phyloP scores from a whole-genome alignment of 257 asterid genomes.

The Leptodermis oblonga region DNA sequence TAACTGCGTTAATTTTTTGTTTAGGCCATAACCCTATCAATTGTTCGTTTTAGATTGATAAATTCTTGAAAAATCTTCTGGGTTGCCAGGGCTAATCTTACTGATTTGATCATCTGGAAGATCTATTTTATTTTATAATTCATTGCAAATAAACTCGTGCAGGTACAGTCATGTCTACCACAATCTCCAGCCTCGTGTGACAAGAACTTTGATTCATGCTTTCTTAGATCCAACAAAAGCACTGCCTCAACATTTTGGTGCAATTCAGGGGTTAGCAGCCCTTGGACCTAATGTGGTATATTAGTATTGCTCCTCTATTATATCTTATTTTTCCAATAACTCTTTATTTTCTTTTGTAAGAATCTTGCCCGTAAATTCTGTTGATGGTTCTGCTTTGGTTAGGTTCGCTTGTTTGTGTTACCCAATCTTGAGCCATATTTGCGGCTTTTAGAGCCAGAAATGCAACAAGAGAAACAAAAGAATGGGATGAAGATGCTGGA shows the following conservation, averaged over 20 bases:
- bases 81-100: neutral
- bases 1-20: neutral
- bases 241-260: conserved; percentile 96
- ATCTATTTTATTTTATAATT: neutral
- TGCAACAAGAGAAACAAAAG: conserved; percentile 89
- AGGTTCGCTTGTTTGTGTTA: conserved; percentile 74
- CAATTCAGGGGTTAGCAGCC: conserved; percentile 90
- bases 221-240: conserved; percentile 86
- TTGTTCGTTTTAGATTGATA: no score
- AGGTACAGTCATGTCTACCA: conserved; percentile 88
- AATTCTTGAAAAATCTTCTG: neutral
- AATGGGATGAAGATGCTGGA: conserved; percentile 91
- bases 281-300: conserved; percentile 93
- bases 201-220: conserved; percentile 76
- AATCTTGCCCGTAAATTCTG: no score
- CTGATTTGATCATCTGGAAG: neutral
- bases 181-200: conserved; percentile 83
- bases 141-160: conserved; percentile 21
- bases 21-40: neutral
- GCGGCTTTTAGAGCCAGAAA: conserved; percentile 85
- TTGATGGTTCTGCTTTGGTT: conserved; percentile 24
- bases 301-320: conserved; percentile 14
- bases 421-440: conserved; percentile 86
- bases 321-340: neutral
- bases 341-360: no score